These are phyloP conservation scores for Candida verbasci DNA, from an alignment of 805 yeast genomes.

Conservation along the genomic window DNA sequence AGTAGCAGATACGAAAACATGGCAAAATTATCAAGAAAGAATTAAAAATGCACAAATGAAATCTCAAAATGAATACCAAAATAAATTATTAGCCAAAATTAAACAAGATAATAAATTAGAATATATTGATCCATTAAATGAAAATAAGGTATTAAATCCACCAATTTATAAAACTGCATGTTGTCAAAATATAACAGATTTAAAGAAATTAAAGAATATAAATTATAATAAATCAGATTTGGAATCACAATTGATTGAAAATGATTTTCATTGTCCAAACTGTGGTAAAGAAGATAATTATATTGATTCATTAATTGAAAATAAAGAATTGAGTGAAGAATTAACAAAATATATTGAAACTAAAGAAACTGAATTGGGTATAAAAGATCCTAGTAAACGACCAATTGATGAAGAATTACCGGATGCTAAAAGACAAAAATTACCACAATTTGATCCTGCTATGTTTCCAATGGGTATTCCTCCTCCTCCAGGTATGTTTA, in stretches of 20 bases:
- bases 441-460: conserved; percentile 8
- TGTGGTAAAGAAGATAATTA: conserved; percentile 72
- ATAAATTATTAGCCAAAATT: conserved; percentile 25
- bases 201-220: conserved; percentile 48
- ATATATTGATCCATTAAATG: conserved; percentile 60
- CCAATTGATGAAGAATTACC: conserved; percentile 14
- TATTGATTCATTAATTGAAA: conserved; percentile 65
- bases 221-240: conserved; percentile 34
- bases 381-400: conserved; percentile 30
- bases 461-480: conserved; percentile 18
- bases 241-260: conserved; percentile 56
- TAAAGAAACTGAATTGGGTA: conserved; percentile 27
- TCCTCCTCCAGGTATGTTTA: conserved; percentile 15
- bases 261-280: conserved; percentile 87
- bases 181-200: conserved; percentile 53
- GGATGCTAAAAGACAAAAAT: conserved; percentile 8
- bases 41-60: conserved; percentile 46
- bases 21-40: conserved; percentile 82
- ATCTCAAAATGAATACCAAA: conserved; percentile 50
- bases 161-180: conserved; percentile 82
- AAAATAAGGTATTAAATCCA: conserved; percentile 52
- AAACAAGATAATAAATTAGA: conserved; percentile 31
- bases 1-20: conserved; percentile 87
- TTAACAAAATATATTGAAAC: conserved; percentile 48
- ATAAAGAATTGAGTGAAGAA: conserved; percentile 53